These are phyloP conservation scores for Neonectria magnoliae DNA, from an alignment of 2,329 filamentous ascomycete species.

Conservation along the genomic window DNA sequence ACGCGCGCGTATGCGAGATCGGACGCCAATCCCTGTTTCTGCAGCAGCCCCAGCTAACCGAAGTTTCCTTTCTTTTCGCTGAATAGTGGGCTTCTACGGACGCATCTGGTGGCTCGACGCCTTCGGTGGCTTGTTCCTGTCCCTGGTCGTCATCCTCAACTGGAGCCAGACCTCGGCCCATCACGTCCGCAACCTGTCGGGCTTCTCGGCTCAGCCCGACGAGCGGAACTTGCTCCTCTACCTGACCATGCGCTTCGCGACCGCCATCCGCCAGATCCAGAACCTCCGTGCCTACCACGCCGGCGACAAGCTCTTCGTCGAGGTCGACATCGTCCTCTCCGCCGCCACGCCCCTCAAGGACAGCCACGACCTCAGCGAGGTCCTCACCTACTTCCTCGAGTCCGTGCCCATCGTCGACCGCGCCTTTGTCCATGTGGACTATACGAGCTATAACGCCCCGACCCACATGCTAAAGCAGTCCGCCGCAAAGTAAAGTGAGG, in stretches of 20 bases:
- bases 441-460: constrained; percentile 69
- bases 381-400: constrained; percentile 84
- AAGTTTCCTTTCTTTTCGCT: constrained; percentile 15
- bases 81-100: constrained; percentile 75
- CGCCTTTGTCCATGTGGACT: constrained; percentile 75
- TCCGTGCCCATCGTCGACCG: constrained; percentile 82
- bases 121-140: constrained; percentile 81
- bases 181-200: constrained; percentile 84
- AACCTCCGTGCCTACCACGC: constrained; percentile 86
- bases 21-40: constrained; percentile 8
- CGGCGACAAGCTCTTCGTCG: constrained; percentile 84
- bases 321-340: constrained; percentile 85
- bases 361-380: constrained; percentile 81
- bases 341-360: constrained; percentile 79
- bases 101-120: constrained; percentile 86
- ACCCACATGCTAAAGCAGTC: constrained; percentile 62
- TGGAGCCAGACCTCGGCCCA: constrained; percentile 79
- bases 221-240: constrained; percentile 89
- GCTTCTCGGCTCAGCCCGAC: constrained; percentile 80
- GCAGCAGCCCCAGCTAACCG: constrained; percentile 24
- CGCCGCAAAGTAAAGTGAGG: constrained; percentile 33
- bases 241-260: constrained; percentile 92
- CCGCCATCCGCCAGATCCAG: constrained; percentile 86
- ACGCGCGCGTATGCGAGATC: constrained; percentile 7
- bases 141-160: constrained; percentile 79